Evolutionary conservation across 805 yeast genomes (phyloP).

Genomic region (fission yeast (Schizosaccharomyces pombe)): ASM294v3 CU329670.1:657001-657500

Average conservation of each 20-base stretch:
- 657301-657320: constrained; percentile 9
- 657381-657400: constrained; percentile 66
- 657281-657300: constrained; percentile 27
- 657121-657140: constrained; percentile 85
- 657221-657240: constrained; percentile 78
- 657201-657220: constrained; percentile 82
- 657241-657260: constrained; percentile 96
- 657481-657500: constrained; percentile 78
- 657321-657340: constrained; percentile 20
- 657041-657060: constrained; percentile 47
- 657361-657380: constrained; percentile 95
- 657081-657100: constrained; percentile 87
- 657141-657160: constrained; percentile 93
- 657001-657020: constrained; percentile 11
- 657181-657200: constrained; percentile 94
- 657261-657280: constrained; percentile 68
- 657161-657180: constrained; percentile 88
- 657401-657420: constrained; percentile 61
- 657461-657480: constrained; percentile 55
- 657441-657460: constrained; percentile 86
- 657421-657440: constrained; percentile 76
- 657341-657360: constrained; percentile 60
- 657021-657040: constrained; percentile 13
- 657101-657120: constrained; percentile 75
- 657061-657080: constrained; percentile 86